These are phyloP conservation scores for Plasmodium reichenowi DNA, from an alignment of 169 alveolate genomes.

Conservation along the genomic window DNA sequence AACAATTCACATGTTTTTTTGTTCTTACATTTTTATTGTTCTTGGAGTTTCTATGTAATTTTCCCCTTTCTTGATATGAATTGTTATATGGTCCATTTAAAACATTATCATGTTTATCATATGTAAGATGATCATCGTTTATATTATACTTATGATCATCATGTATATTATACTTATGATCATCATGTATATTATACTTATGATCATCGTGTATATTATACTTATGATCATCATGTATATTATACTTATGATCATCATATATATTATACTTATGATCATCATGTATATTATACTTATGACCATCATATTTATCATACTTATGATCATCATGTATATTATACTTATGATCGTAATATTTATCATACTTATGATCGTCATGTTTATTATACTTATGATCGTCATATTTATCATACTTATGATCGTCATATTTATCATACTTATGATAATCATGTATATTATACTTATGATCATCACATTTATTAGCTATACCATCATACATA, in stretches of 20 bases:
- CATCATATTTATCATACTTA: background rate
- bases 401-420: background rate
- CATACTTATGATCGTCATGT: background rate
- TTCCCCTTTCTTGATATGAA: too few relatives aligned
- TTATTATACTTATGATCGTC: background rate
- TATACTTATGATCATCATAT: too few relatives aligned
- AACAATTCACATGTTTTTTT: slow-evolving; percentile 15
- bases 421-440: background rate
- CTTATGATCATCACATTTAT: background rate
- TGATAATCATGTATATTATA: background rate
- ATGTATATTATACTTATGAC: background rate
- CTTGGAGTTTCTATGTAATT: background rate
- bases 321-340: background rate
- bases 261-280: background rate
- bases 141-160: too few relatives aligned
- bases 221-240: too few relatives aligned
- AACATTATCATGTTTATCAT: too few relatives aligned
- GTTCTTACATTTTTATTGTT: background rate
- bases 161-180: too few relatives aligned
- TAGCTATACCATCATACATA: background rate
- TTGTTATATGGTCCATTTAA: too few relatives aligned
- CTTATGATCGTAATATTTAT: background rate
- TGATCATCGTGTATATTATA: too few relatives aligned
- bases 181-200: too few relatives aligned
- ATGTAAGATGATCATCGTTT: too few relatives aligned